Evolutionary conservation across 129 eudicot species (phyloP), one percentile per base, ranked within the genome.

Genomic region (Saposhnikovia divaricata): DNA sequence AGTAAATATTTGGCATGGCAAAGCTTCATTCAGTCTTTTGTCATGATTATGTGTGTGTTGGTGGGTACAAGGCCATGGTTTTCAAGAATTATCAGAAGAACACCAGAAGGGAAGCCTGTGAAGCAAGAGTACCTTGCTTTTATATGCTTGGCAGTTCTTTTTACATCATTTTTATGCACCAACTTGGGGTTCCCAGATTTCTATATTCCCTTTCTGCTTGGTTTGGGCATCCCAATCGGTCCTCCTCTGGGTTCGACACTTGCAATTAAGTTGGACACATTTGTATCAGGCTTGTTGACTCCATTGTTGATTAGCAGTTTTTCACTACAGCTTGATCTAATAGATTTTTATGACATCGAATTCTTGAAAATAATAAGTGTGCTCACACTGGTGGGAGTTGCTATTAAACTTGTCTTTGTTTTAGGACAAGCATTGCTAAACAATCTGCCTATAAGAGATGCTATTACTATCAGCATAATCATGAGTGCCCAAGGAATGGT

Each of bases 211-310:
- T 82, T 86, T 59, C 34, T 89, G 9, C 45, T 89, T 21, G 93
- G 93, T 0, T 77, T 89, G 82, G 81, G 71, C 4, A 79, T 89
- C 37, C 93, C 93, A 5, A 85, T 53, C 27, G 93, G 93, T 2
- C 93, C 90, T 1, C 93, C 93, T 51, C 61, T 89, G 39, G 93
- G 93, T 3, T 77, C 90, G 8, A 81, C 90, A 68, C 48, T 89
- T 27, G 86, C 77, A 57, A 84, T 85, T 38, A 81, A 79, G 85
- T 45, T 81, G 75, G 89, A 89, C 55, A 81, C 83, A 9, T 2
- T 85, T 3, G 55, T 77, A 4, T 75, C 82, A 6, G 87, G 87
- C 15, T 43, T 85, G 81, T 71, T 88, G 15, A 78, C 87, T 9
- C 91, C 91, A 27, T 77, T 88, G 31, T 19, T 89, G 76, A 72